phyloP scores from a whole-genome alignment of 1,139 yeast genomes.

The Starmera stellimalicola region DNA sequence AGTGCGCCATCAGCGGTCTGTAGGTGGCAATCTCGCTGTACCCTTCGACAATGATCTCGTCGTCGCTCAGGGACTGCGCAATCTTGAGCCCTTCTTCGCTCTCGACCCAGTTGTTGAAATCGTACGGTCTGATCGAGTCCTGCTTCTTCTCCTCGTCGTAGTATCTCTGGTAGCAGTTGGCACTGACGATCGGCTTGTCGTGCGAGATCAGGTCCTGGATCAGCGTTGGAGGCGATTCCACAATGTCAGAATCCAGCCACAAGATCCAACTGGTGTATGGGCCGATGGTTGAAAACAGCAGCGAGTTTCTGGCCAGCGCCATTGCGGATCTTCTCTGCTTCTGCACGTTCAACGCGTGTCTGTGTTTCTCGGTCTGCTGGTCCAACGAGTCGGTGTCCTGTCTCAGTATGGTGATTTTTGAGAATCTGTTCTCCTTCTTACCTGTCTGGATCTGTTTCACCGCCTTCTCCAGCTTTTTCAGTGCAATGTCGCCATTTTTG shows the following conservation, averaged over 20 bases:
- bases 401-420: slow-evolving; percentile 76
- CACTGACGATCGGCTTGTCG: slow-evolving; percentile 79
- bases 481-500: slow-evolving; percentile 69
- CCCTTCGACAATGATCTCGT: slow-evolving; percentile 89
- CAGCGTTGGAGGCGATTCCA: slow-evolving; percentile 75
- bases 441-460: slow-evolving; percentile 60
- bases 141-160: slow-evolving; percentile 46
- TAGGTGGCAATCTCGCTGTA: slow-evolving; percentile 89
- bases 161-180: slow-evolving; percentile 86
- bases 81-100: slow-evolving; percentile 74
- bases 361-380: slow-evolving; percentile 66
- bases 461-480: slow-evolving; percentile 60
- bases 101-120: slow-evolving; percentile 94
- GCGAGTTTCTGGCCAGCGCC: slow-evolving; percentile 91
- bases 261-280: slow-evolving; percentile 91
- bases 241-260: slow-evolving; percentile 92
- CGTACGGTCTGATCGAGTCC: slow-evolving; percentile 76
- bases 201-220: slow-evolving; percentile 84
- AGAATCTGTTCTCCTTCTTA: slow-evolving; percentile 50
- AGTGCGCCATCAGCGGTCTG: slow-evolving; percentile 91
- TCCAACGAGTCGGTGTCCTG: slow-evolving; percentile 78
- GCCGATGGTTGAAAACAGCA: slow-evolving; percentile 79
- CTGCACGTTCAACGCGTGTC: slow-evolving; percentile 72
- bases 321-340: slow-evolving; percentile 80
- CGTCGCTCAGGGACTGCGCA: slow-evolving; percentile 66